phyloP scores from a whole-genome alignment of 106 monocot genomes.

The Alisma plantagoaquatica region DNA sequence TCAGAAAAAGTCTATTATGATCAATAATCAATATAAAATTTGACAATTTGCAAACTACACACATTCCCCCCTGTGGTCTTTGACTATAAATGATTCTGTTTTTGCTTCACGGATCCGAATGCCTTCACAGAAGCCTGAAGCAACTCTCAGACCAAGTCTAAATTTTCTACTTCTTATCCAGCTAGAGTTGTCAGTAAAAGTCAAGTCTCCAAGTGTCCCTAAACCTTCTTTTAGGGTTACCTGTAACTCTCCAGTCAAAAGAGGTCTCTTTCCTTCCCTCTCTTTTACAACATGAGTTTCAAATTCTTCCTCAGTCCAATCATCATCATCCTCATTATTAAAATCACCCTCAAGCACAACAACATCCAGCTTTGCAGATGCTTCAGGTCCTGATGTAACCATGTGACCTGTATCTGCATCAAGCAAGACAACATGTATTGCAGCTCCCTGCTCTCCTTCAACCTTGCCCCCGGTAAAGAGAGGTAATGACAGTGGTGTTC shows the following conservation, averaged over 20 bases:
- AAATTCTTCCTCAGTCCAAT: constrained; percentile 20
- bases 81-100: constrained; percentile 82
- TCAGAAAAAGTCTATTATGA: background rate
- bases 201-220: constrained; percentile 20
- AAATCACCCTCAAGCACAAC: constrained; percentile 26
- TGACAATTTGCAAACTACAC: constrained; percentile 30
- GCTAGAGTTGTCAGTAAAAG: constrained; percentile 26
- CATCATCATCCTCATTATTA: constrained; percentile 21
- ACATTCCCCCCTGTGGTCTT: constrained; percentile 93
- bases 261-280: constrained; percentile 26
- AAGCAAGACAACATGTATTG: constrained; percentile 18
- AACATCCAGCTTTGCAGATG: constrained; percentile 14
- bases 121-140: constrained; percentile 10
- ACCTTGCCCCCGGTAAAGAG: constrained; percentile 23
- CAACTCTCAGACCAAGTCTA: constrained; percentile 16
- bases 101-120: constrained; percentile 21
- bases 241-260: constrained; percentile 20
- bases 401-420: constrained; percentile 9
- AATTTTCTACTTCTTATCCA: constrained; percentile 30
- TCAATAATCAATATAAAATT: constrained; percentile 26
- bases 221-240: constrained; percentile 18
- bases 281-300: constrained; percentile 21
- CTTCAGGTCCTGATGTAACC: constrained; percentile 17
- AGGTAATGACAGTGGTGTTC: constrained; percentile 9
- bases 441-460: constrained; percentile 22